Percentiles rank a stretch among this genome's conserved stretches.
Evolutionary conservation across 306 rosid genomes (phyloP).

Genomic region (Acmispon strigosus): DNA sequence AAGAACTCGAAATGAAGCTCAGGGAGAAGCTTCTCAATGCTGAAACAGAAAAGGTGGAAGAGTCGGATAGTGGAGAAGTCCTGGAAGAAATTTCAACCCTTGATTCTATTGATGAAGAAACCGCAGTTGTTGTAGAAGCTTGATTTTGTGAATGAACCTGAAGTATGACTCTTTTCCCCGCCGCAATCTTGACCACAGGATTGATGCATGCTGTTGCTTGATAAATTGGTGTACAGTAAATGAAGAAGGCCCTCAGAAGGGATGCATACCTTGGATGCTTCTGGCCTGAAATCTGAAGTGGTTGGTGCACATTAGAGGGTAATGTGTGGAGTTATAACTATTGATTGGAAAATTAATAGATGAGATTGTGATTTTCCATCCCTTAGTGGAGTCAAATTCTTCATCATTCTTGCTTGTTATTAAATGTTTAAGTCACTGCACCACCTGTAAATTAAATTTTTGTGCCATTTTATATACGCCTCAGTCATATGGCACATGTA

Average conservation of each 20-base stretch:
- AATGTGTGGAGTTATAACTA: neutral
- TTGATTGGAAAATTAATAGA: neutral
- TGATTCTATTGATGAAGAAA: conserved; percentile 68
- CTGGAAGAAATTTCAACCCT: conserved; percentile 40
- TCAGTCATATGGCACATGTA: conserved; percentile 15
- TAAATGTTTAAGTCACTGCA: neutral
- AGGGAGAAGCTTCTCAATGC: conserved; percentile 50
- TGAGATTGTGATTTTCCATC: neutral
- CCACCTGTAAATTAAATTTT: conserved; percentile 17
- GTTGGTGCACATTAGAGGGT: neutral
- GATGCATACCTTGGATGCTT: neutral
- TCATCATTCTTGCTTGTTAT: conserved; percentile 9
- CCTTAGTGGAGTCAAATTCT: neutral
- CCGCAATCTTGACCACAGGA: neutral
- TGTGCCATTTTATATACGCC: conserved; percentile 27
- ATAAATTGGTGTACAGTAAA: neutral
- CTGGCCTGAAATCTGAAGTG: conserved; percentile 5
- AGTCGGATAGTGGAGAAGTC: conserved; percentile 31
- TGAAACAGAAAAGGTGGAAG: conserved; percentile 26
- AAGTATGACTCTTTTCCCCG: conserved; percentile 2
- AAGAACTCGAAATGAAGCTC: conserved; percentile 54
- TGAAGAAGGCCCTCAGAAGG: neutral
- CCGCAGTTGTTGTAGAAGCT: conserved; percentile 40
- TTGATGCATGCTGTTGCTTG: conserved; percentile 12
- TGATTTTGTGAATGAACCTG: conserved; percentile 19